Base-by-base conservation (phyloP, 306 rosid species). In the Sphenostylis stenocarpa region DNA sequence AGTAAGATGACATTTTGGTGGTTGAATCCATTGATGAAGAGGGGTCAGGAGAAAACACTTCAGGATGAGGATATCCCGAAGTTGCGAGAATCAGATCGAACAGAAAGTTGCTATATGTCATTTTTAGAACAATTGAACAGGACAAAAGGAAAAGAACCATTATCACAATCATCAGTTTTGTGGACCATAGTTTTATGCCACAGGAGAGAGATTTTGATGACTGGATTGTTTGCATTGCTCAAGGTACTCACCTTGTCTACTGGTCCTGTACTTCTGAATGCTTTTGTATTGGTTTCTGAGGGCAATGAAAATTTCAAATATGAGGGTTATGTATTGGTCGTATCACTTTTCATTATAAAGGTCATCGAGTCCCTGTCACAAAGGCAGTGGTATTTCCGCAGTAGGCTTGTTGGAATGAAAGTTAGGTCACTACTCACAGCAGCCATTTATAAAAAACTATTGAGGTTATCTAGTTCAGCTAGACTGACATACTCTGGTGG, bases 351-450 rank as follows among this genome's bases (percentile, higher is more conserved):
- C 80, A 3, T 87, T 13, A 63, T 77, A 19, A 90, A 90, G 73
- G 75, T 68, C 70, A 51, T 76, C 4, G 91, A 88, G 79, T 91
- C 96, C 10, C 0, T 88, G 3, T 84, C 96, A n/a, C 91, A 91
- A 79, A 77, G 96, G 52, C 96, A 91, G 23, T 88, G 93, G 96
- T 85, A 80, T 71, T 91, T 90, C 45, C 80, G 90, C 36, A 76
- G 80, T 72, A 85, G 89, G 36, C 82, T 88, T 23, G 67, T 82
- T 21, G 91, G 96, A 11, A 49, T 91, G 79, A 84, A 85, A 82
- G 84, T 87, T 4, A 85, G 85, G 78, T 91, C 96, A 29, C 47
- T 80, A 31, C 86, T 91, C 57, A 84, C 87, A 0, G 90, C 93
- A n/a, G 85, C 83, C 73, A 85, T 91, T 33, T 91, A 84, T 67